Evolutionary conservation across 306 rosid species (phyloP).

Genomic region (Cucurbita ficifolia): DNA sequence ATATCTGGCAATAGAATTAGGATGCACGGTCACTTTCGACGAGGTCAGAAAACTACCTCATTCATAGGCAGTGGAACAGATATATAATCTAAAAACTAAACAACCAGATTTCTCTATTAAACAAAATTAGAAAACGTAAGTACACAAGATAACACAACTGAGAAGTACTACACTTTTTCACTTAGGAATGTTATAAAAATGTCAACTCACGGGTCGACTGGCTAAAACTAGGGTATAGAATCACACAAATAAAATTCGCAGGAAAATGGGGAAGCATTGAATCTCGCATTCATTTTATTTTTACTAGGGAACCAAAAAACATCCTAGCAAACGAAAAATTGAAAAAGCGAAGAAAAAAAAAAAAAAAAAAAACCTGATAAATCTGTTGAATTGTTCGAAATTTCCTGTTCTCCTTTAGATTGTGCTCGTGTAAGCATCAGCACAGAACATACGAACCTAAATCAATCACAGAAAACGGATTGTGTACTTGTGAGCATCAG

Average conservation of each 20-base stretch:
- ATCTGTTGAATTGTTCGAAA: neutral
- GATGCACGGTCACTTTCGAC: conserved; percentile 53
- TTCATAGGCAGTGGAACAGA: neutral
- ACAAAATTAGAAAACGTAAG: neutral
- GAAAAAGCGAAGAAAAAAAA: neutral
- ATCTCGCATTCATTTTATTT: too few species aligned
- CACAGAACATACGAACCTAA: neutral
- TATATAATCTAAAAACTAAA: neutral
- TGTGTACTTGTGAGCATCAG: neutral
- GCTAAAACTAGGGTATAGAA: neutral
- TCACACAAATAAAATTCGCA: neutral
- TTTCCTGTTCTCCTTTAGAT: neutral
- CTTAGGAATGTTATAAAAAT: neutral
- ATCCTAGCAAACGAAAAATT: neutral
- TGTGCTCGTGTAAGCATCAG: neutral
- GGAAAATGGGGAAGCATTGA: neutral
- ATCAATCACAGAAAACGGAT: neutral
- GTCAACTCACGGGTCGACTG: neutral
- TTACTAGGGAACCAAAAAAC: neutral
- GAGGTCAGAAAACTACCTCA: conserved; percentile 10
- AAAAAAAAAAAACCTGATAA: neutral
- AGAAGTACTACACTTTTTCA: neutral
- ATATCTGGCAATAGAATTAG: conserved; percentile 47
- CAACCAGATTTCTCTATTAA: neutral
- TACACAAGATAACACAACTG: neutral